phyloP scores from a whole-genome alignment of 768 basidiomycete species.

The Lactifluus subvellereus region DNA sequence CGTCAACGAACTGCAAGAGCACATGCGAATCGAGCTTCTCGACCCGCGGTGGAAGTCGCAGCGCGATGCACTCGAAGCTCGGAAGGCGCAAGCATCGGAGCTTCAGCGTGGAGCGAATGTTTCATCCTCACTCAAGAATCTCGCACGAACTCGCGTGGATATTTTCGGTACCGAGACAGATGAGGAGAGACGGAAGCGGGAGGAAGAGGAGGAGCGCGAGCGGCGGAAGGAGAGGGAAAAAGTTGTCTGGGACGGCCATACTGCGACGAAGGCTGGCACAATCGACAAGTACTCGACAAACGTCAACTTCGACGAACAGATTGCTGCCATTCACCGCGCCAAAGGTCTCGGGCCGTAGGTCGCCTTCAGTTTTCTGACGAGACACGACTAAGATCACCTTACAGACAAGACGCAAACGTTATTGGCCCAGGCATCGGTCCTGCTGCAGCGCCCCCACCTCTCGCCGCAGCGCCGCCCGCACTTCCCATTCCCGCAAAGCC shows the following conservation, averaged over 20 bases:
- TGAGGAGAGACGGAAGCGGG: conserved; percentile 79
- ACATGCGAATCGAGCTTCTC: conserved; percentile 96
- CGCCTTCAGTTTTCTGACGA: conserved; percentile 14
- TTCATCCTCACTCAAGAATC: conserved; percentile 84
- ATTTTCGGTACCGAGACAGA: conserved; percentile 94
- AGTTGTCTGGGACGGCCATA: conserved; percentile 98
- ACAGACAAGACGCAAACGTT: conserved; percentile 66
- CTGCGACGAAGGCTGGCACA: conserved; percentile 86
- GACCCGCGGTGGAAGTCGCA: conserved; percentile 99
- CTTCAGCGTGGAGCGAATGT: conserved; percentile 90
- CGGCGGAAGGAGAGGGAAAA: conserved; percentile 86
- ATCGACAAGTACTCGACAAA: conserved; percentile 90
- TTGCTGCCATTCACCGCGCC: conserved; percentile 90
- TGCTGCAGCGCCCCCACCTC: conserved; percentile 57
- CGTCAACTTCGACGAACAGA: conserved; percentile 96
- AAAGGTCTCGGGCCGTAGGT: conserved; percentile 86
- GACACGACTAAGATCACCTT: conserved; percentile 19
- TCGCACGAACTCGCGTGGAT: conserved; percentile 94
- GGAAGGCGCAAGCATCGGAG: conserved; percentile 85
- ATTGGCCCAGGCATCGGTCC: conserved; percentile 88
- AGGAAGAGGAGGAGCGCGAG: conserved; percentile 81
- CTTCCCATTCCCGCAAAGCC: conserved; percentile 64
- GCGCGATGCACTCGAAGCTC: conserved; percentile 80
- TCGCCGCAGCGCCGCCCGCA: conserved; percentile 62
- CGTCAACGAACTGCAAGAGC: conserved; percentile 92